A percentile compares a stretch with the other conserved stretches of the same genome.
phyloP scores from a whole-genome alignment of 306 rosid genomes.

The Trifolium pratense region DNA sequence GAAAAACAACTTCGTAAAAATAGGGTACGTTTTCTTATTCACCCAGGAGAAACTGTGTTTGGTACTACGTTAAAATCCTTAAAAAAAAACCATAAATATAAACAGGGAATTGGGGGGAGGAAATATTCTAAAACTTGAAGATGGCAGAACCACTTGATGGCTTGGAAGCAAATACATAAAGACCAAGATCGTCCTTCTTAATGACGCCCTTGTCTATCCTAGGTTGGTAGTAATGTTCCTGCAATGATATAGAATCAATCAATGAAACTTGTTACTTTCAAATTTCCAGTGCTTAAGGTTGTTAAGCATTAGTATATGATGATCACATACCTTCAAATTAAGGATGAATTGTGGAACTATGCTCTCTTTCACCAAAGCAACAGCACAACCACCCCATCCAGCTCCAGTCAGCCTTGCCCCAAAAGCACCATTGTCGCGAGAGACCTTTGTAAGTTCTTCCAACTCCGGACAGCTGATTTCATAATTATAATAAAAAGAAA shows the following conservation, averaged over 20 bases:
- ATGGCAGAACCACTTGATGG: slow-evolving; percentile 98
- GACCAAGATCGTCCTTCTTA: slow-evolving; percentile 70
- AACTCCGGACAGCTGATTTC: slow-evolving; percentile 84
- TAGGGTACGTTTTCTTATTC: slow-evolving; percentile 6
- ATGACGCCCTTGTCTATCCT: slow-evolving; percentile 76
- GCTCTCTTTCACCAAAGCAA: slow-evolving; percentile 89
- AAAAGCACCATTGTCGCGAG: slow-evolving; percentile 72
- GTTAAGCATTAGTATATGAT: background rate
- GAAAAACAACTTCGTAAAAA: slow-evolving; percentile 16
- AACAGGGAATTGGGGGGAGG: background rate
- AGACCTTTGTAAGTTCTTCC: slow-evolving; percentile 83
- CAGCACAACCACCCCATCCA: slow-evolving; percentile 99
- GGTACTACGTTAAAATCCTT: background rate
- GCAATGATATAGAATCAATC: slow-evolving; percentile 39
- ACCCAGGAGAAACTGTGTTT: slow-evolving; percentile 22
- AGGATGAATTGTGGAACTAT: slow-evolving; percentile 87
- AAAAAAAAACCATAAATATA: background rate
- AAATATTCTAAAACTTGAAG: slow-evolving; percentile 62
- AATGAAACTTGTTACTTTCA: slow-evolving; percentile 21
- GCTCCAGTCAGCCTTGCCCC: slow-evolving; percentile 99
- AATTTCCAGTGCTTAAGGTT: slow-evolving; percentile 7
- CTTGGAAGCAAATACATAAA: slow-evolving; percentile 90
- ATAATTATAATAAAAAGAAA: slow-evolving; percentile 27
- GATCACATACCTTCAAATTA: slow-evolving; percentile 74
- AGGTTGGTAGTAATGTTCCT: slow-evolving; percentile 73